Evolutionary conservation across 139 green algal genomes (phyloP), one percentile per base, ranked within the genome.

Genomic region (Chlorella vulgaris): DNA sequence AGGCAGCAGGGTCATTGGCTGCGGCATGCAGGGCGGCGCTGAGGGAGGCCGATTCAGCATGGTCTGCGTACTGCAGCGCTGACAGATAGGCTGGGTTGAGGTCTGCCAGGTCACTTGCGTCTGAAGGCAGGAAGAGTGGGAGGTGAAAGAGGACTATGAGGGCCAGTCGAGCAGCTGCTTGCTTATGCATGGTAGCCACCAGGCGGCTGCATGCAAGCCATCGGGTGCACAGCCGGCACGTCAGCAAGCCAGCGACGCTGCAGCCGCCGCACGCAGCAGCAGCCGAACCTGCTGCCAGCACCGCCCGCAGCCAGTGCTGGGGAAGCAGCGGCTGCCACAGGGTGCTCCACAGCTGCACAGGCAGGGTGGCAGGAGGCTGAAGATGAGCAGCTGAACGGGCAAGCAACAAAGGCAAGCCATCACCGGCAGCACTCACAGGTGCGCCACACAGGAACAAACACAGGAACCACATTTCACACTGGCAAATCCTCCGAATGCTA

Each of bases 241-340:
- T n/a, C n/a, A n/a, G n/a, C n/a, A n/a, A n/a, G n/a, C n/a, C n/a
- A n/a, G n/a, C n/a, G n/a, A n/a, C n/a, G n/a, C n/a, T n/a, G n/a
- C n/a, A n/a, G n/a, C n/a, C n/a, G n/a, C n/a, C n/a, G n/a, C n/a
- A n/a, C n/a, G n/a, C n/a, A n/a, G n/a, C n/a, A n/a, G n/a, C n/a
- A n/a, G n/a, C n/a, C 73, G 2, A n/a, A 81, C 74, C 74, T 43
- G 74, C 76, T n/a, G 62, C 40, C 76, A 82, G 47, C 35, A 83
- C n/a, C 3, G 78, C 78, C 2, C 51, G 66, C 50, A 83, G 78
- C 78, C 78, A 83, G 47, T 83, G 78, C 50, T 60, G 33, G 2
- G 78, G 78, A 47, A 83, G 47, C 78, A 83, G 63, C 24, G 78
- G 78, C 31, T 75, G 62, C 66, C 65, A 83, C 26, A 83, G 65